Percentiles rank a stretch among this genome's conserved stretches.
Evolutionary conservation across 495 filamentous ascomycete species (phyloP).

Genomic region (Penicillium odoratum): DNA sequence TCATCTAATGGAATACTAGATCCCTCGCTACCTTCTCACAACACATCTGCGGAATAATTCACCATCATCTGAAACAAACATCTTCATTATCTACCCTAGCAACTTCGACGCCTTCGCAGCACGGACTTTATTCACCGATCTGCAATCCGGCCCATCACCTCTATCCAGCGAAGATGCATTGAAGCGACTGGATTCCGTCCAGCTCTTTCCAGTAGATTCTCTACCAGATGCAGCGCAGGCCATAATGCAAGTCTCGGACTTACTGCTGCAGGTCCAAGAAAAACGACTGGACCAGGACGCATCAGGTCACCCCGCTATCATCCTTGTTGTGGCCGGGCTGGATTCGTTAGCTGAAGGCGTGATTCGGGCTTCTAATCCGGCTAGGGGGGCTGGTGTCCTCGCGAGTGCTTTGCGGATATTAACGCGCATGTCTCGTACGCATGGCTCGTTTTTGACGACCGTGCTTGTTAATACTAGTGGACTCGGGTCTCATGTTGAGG

Average conservation of each 20-base stretch:
- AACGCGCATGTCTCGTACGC: conserved; percentile 32
- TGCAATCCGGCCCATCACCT: conserved; percentile 21
- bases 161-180: conserved; percentile 38
- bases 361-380: conserved; percentile 42
- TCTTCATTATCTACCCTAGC: conserved; percentile 63
- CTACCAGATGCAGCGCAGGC: conserved; percentile 37
- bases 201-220: conserved; percentile 40
- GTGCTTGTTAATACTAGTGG: conserved; percentile 43
- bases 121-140: conserved; percentile 58
- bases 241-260: conserved; percentile 33
- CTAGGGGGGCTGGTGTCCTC: conserved; percentile 39
- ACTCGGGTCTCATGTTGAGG: conserved; percentile 26
- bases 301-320: conserved; percentile 6
- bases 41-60: conserved; percentile 8
- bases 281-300: conserved; percentile 3
- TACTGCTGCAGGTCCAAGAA: conserved; percentile 23
- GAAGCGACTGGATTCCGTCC: conserved; percentile 36
- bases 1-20: conserved; percentile 11
- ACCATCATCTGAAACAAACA: conserved; percentile 19
- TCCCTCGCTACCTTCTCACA: conserved; percentile 20
- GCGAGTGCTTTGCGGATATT: conserved; percentile 35
- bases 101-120: conserved; percentile 82
- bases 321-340: conserved; percentile 41
- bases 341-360: conserved; percentile 41
- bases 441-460: conserved; percentile 33